These are phyloP conservation scores for Pseudomicrostroma phylloplanum DNA, from an alignment of 1,284 basidiomycete species.

Conservation along the genomic window DNA sequence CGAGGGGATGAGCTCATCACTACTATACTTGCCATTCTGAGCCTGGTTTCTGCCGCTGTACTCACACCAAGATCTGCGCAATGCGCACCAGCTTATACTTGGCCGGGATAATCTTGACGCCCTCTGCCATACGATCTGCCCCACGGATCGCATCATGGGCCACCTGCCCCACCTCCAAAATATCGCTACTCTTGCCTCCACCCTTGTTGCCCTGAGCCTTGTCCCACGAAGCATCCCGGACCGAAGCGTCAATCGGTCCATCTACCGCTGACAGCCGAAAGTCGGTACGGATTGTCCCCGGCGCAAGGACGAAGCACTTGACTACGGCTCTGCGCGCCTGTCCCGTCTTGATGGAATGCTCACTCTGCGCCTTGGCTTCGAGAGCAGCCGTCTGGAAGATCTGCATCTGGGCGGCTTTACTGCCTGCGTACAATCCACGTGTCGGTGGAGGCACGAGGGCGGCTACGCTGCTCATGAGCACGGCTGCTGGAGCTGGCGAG, in stretches of 20 bases:
- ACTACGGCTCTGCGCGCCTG: slow-evolving; percentile 22
- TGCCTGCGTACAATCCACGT: slow-evolving; percentile 73
- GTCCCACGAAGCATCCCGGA: slow-evolving; percentile 24
- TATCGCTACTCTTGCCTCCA: slow-evolving; percentile 20
- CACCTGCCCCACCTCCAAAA: slow-evolving; percentile 25
- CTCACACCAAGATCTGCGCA: slow-evolving; percentile 21
- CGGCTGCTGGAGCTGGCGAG: slow-evolving; percentile 67
- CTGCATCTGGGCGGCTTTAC: slow-evolving; percentile 71
- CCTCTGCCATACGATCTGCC: slow-evolving; percentile 27
- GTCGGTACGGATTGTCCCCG: slow-evolving; percentile 42
- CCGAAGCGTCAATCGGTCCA: slow-evolving; percentile 12
- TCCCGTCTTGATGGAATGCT: slow-evolving; percentile 7
- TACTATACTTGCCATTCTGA: too few species aligned
- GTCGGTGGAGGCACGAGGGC: slow-evolving; percentile 78
- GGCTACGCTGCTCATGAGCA: slow-evolving; percentile 73
- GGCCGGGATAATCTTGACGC: slow-evolving; percentile 22
- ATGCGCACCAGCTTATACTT: slow-evolving; percentile 28
- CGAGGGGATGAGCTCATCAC: too few species aligned
- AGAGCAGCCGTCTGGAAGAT: slow-evolving; percentile 73
- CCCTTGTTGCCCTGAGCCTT: slow-evolving; percentile 29
- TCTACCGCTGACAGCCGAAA: slow-evolving; percentile 44
- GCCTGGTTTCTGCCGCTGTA: too few species aligned
- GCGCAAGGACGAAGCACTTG: slow-evolving; percentile 38
- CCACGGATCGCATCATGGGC: slow-evolving; percentile 28
- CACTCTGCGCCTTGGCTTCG: slow-evolving; percentile 56